Evolutionary conservation across 495 filamentous ascomycete species (phyloP), one percentile per base, ranked within the genome.

Genomic region (Aspergillus leporis): DNA sequence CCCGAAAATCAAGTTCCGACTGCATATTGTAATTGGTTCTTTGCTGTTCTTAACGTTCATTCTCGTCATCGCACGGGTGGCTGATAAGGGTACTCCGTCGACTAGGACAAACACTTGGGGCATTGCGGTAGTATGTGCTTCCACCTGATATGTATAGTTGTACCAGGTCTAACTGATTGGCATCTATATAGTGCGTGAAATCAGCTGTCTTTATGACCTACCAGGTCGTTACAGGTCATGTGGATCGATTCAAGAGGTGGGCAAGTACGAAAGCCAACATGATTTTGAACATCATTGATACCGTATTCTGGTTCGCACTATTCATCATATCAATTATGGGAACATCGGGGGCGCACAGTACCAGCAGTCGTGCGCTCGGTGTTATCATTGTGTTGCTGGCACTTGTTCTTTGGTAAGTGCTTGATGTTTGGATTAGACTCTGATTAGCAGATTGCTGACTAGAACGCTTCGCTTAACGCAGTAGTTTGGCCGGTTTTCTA

Each of bases 251-350:
- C 41, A 68, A 67, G 31, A 48, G 58, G 58, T 72, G 66, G 70
- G 70, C 62, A n/a, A 73, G 62, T 31, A 51, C 61, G 4, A 70
- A 70, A 51, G 63, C 56, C 1, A 66, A 73, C 51, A 64, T 69
- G 34, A 67, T 69, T 19, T 53, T 75, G 13, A 67, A 67, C 30
- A 66, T 69, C 5, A 61, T 74, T 9, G 69, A 74, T 28, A 66
- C 64, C 7, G 59, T 71, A 0, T 75, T 74, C 48, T 75, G 73
- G 73, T 70, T 67, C 32, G 71, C 62, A 7, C 31, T 71, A 30
- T 66, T 70, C 48, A 61, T 70, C 10, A 61, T 70, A 43, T 60
- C 56, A 0, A 63, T 62, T 7, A 51, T 66, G 60, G 65, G 61
- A 0, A 55, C 66, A 8, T 19, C 25, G 21, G 56, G 53, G 0